Percentiles rank a stretch among this genome's conserved stretches.
Conservation (phyloP, 2,329 filamentous ascomycete species). For the Claviceps spartinae region DNA sequence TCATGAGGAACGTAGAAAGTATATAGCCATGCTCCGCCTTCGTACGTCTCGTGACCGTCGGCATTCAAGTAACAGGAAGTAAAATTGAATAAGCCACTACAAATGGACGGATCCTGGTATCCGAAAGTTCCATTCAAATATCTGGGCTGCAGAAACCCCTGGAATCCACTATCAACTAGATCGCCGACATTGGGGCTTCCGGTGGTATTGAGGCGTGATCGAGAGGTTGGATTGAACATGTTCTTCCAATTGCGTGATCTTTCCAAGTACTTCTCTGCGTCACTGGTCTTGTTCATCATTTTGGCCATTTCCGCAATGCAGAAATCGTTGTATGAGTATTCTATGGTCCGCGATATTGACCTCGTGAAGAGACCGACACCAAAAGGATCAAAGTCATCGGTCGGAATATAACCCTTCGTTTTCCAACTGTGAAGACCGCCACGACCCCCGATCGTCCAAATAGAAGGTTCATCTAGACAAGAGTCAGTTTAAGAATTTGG, state of each 20-base stretch:
- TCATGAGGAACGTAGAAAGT: conserved; percentile 44
- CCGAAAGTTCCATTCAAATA: conserved; percentile 52
- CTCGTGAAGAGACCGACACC: conserved; percentile 54
- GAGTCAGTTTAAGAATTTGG: background rate
- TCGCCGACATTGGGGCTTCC: background rate
- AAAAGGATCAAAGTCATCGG: conserved; percentile 49
- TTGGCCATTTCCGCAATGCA: conserved; percentile 51
- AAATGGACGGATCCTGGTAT: conserved; percentile 45
- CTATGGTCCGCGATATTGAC: conserved; percentile 59
- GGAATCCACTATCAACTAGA: conserved; percentile 11
- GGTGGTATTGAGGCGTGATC: conserved; percentile 10
- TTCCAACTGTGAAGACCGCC: conserved; percentile 64
- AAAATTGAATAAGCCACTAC: conserved; percentile 29
- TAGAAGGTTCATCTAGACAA: conserved; percentile 30
- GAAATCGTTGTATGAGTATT: conserved; percentile 72
- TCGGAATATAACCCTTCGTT: conserved; percentile 56
- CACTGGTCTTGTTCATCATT: conserved; percentile 37
- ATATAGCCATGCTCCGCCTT: conserved; percentile 60
- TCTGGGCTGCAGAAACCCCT: conserved; percentile 57
- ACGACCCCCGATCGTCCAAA: conserved; percentile 57
- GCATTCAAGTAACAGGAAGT: conserved; percentile 22
- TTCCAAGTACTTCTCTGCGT: conserved; percentile 44
- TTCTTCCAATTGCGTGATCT: conserved; percentile 58
- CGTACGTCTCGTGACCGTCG: conserved; percentile 40
- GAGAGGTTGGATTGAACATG: conserved; percentile 34